These are phyloP conservation scores for Clavariopsis aquatica DNA, from an alignment of 495 filamentous ascomycete genomes.

Conservation along the genomic window DNA sequence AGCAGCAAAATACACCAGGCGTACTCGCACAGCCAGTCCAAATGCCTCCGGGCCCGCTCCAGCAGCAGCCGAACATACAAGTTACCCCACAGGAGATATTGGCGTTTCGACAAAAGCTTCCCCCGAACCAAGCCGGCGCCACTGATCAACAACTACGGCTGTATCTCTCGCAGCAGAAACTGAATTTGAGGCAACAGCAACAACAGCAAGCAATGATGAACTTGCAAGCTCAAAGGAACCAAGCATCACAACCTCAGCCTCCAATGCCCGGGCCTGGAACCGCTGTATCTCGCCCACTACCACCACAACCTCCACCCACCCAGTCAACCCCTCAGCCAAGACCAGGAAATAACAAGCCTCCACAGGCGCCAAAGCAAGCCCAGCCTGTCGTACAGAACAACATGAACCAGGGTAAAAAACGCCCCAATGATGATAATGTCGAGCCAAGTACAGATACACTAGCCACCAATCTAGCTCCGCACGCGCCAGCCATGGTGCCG, in stretches of 20 bases:
- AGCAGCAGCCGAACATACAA: constrained; percentile 17
- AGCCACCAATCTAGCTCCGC: constrained; percentile 39
- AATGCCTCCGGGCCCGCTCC: constrained; percentile 4
- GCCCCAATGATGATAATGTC: constrained; percentile 62
- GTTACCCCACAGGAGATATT: constrained; percentile 34
- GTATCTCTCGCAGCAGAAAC: constrained; percentile 21
- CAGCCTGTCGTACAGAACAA: constrained; percentile 25
- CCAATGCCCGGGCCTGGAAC: constrained; percentile 33
- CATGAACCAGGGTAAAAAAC: constrained; percentile 54
- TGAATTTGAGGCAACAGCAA: constrained; percentile 41
- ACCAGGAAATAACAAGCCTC: constrained; percentile 23
- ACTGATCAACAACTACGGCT: constrained; percentile 27
- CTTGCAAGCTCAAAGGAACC: constrained; percentile 24
- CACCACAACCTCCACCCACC: constrained; percentile 25
- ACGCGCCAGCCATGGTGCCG: constrained; percentile 43
- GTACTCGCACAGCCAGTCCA: not conserved
- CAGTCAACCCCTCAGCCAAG: constrained; percentile 20
- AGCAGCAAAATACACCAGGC: constrained; percentile 9
- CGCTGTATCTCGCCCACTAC: constrained; percentile 31
- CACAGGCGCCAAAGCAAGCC: constrained; percentile 28
- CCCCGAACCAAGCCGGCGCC: constrained; percentile 1
- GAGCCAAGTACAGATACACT: constrained; percentile 54
- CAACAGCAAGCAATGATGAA: constrained; percentile 20
- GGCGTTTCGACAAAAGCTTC: constrained; percentile 8
- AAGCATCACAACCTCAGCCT: constrained; percentile 30